Percentiles rank a stretch among this genome's conserved stretches.
phyloP scores from a whole-genome alignment of 1,139 yeast species.

The Saccharomyces hybrid region DNA sequence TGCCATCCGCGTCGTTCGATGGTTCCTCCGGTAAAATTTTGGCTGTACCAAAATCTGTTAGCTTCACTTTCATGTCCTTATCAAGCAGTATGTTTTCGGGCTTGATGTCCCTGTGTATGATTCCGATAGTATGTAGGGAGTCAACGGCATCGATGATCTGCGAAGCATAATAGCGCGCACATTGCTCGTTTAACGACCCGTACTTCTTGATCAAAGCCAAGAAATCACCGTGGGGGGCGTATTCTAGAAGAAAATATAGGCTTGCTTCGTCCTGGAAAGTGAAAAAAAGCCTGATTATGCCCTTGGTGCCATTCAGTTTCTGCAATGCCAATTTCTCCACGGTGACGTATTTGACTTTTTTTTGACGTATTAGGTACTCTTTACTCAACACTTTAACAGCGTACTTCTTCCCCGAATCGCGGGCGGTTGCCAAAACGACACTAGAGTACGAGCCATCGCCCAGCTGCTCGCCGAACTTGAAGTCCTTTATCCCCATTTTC shows the following conservation, averaged over 20 bases:
- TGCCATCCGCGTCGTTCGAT: slow-evolving; percentile 38
- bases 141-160: slow-evolving; percentile 85
- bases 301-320: slow-evolving; percentile 57
- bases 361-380: slow-evolving; percentile 64
- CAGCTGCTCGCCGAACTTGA: slow-evolving; percentile 57
- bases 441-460: slow-evolving; percentile 79
- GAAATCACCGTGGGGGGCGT: slow-evolving; percentile 71
- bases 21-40: slow-evolving; percentile 47
- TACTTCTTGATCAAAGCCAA: slow-evolving; percentile 48
- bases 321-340: slow-evolving; percentile 68
- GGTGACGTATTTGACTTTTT: slow-evolving; percentile 68
- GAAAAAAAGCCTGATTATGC: slow-evolving; percentile 61
- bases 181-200: slow-evolving; percentile 47
- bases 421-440: slow-evolving; percentile 60
- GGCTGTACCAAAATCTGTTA: slow-evolving; percentile 96
- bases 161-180: slow-evolving; percentile 47
- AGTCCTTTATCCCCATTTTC: slow-evolving; percentile 51
- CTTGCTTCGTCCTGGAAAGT: slow-evolving; percentile 69
- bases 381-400: slow-evolving; percentile 69
- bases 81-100: slow-evolving; percentile 86
- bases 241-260: slow-evolving; percentile 66
- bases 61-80: slow-evolving; percentile 65
- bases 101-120: slow-evolving; percentile 85
- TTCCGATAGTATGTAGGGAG: slow-evolving; percentile 74
- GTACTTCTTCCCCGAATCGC: slow-evolving; percentile 43